A percentile compares a stretch with the other conserved stretches of the same genome.
These are phyloP conservation scores for Phytophthora fragariaefolia DNA, from an alignment of 352 stramenopile genomes.

Conservation along the genomic window DNA sequence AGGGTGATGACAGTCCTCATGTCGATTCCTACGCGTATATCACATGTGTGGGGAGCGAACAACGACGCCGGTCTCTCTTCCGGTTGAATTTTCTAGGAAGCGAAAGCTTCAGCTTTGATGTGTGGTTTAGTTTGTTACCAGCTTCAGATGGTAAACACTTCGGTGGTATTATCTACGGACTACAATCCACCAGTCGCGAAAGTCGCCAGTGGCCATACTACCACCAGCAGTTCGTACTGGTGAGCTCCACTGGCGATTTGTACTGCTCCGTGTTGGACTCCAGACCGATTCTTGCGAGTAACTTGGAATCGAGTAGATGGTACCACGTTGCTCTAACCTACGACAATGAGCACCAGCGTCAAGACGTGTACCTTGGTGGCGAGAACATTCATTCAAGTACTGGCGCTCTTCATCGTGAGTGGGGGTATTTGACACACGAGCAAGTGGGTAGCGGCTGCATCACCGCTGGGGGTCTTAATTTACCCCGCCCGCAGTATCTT, in stretches of 20 bases:
- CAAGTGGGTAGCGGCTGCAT: conserved; percentile 42
- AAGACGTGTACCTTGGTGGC: conserved; percentile 39
- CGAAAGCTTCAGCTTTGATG: conserved; percentile 18
- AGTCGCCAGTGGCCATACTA: conserved; percentile 26
- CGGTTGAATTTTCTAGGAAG: conserved; percentile 5
- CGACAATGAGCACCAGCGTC: conserved; percentile 16
- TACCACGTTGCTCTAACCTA: conserved; percentile 45
- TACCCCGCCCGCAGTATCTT: background rate
- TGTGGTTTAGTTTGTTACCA: conserved; percentile 18
- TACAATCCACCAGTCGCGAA: conserved; percentile 4
- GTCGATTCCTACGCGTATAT: conserved; percentile 26
- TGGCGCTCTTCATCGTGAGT: conserved; percentile 15
- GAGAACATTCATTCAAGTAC: conserved; percentile 1
- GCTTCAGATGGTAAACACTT: background rate
- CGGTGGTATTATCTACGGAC: conserved; percentile 5
- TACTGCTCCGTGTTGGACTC: conserved; percentile 38
- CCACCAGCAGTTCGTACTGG: conserved; percentile 36
- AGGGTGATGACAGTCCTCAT: background rate
- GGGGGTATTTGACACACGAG: conserved; percentile 12
- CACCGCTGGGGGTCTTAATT: conserved; percentile 5
- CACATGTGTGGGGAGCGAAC: background rate
- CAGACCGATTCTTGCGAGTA: conserved; percentile 20
- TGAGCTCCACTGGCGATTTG: conserved; percentile 29
- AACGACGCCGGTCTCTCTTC: conserved; percentile 1
- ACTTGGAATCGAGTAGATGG: conserved; percentile 34